phyloP scores from a whole-genome alignment of 371 early-diverging fungal genomes.

The Quaeritorhiza haematococci region DNA sequence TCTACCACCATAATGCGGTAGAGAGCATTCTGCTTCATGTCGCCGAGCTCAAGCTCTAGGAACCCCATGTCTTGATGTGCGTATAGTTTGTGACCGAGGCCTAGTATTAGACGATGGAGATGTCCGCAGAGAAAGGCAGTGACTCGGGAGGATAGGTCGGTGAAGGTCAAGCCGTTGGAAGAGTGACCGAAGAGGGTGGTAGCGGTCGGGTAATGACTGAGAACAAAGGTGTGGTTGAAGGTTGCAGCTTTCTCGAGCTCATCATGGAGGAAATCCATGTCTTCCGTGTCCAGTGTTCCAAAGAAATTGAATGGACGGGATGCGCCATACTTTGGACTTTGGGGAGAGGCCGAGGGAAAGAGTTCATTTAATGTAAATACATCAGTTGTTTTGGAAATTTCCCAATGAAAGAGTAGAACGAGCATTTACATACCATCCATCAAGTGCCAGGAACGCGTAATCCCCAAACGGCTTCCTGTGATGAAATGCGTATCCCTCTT shows the following conservation, averaged over 20 bases:
- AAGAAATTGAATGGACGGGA: slow-evolving; percentile 87
- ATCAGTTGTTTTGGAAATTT: not conserved
- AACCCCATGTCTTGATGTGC: slow-evolving; percentile 37
- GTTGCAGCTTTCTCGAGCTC: slow-evolving; percentile 29
- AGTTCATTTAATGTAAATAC: too few relatives aligned
- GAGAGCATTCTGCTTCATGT: slow-evolving; percentile 77
- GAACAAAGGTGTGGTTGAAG: slow-evolving; percentile 65
- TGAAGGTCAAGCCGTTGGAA: slow-evolving; percentile 52
- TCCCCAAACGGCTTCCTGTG: slow-evolving; percentile 57
- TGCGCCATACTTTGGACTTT: slow-evolving; percentile 69
- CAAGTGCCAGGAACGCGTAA: slow-evolving; percentile 80
- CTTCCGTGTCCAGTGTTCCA: slow-evolving; percentile 67
- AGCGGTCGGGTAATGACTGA: slow-evolving; percentile 79
- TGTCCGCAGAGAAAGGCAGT: slow-evolving; percentile 84
- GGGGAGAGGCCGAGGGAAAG: not conserved
- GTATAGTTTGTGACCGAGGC: slow-evolving; percentile 35
- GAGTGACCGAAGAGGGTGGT: slow-evolving; percentile 70
- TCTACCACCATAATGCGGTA: slow-evolving; percentile 84
- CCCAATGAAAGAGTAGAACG: not conserved
- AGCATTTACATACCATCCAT: slow-evolving; percentile 61
- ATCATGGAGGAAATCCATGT: slow-evolving; percentile 66
- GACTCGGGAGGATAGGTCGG: slow-evolving; percentile 53
- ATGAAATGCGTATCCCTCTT: slow-evolving; percentile 60
- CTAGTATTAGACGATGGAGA: slow-evolving; percentile 69
- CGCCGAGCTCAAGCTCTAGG: slow-evolving; percentile 80